Conservation (phyloP, 768 basidiomycete species). For the Mrakia blollopis region DNA sequence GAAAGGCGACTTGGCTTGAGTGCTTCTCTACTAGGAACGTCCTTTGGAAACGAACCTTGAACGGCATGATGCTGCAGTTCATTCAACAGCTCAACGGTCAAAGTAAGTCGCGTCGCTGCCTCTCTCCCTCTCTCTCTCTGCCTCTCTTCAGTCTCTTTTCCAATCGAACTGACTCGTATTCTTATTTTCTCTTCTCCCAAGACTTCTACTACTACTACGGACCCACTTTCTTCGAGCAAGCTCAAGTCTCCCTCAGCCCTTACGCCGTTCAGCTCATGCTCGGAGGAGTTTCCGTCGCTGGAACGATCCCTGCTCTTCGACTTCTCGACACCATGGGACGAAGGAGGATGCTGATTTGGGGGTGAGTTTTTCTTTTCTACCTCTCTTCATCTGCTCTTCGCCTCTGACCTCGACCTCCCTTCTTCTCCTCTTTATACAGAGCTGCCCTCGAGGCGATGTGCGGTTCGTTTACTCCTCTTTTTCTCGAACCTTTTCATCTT, state of each 20-base stretch:
- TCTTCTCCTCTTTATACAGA: too few relatives aligned
- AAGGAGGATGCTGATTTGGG: conserved; percentile 65
- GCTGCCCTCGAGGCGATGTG: too few relatives aligned
- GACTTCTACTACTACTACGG: conserved; percentile 39
- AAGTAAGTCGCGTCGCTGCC: conserved; percentile 50
- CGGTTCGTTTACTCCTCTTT: conserved; percentile 10
- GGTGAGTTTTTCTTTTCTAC: conserved; percentile 37
- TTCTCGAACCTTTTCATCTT: neutral
- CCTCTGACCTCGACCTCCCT: neutral
- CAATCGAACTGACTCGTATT: neutral
- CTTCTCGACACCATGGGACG: conserved; percentile 73
- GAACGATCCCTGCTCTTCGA: conserved; percentile 61
- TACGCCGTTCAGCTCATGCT: conserved; percentile 72
- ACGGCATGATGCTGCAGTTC: conserved; percentile 47
- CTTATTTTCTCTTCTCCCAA: neutral
- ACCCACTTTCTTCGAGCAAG: conserved; percentile 72
- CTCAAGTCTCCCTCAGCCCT: conserved; percentile 63
- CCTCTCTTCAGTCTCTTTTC: neutral
- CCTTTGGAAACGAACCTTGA: conserved; percentile 67
- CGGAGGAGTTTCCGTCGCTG: conserved; percentile 67
- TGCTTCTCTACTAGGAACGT: conserved; percentile 66
- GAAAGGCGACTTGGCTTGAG: conserved; percentile 71
- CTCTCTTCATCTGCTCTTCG: neutral
- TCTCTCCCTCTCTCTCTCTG: neutral
- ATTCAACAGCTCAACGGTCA: conserved; percentile 53